These are phyloP conservation scores for Ostreobium quekettii DNA, from an alignment of 139 green algal species.

Conservation along the genomic window DNA sequence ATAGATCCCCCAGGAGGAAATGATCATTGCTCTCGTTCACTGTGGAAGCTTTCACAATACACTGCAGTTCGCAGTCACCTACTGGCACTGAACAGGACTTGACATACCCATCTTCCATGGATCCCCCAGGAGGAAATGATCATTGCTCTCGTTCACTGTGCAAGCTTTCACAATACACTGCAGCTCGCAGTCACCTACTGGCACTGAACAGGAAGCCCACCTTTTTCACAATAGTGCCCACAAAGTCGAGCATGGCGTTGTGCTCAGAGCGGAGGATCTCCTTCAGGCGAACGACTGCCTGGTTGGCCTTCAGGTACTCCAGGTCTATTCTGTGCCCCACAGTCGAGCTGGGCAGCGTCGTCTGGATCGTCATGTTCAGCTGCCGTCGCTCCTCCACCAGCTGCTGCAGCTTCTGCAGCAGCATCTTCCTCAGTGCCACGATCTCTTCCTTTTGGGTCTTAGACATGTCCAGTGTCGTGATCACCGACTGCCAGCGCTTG, in stretches of 20 bases:
- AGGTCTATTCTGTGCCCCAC: background rate
- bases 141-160: no score
- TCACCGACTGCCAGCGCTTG: background rate
- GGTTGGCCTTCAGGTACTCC: slow-evolving; percentile 8
- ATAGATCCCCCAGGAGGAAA: no score
- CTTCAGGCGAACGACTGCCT: background rate
- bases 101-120: no score
- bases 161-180: no score
- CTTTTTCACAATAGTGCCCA: background rate
- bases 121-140: no score
- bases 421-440: slow-evolving; percentile 3
- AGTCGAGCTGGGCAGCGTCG: background rate
- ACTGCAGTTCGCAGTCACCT: no score
- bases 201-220: no score
- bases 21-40: no score
- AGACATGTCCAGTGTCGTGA: background rate
- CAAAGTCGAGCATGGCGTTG: slow-evolving; percentile 1
- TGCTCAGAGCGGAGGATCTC: slow-evolving; percentile 8
- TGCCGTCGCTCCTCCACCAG: slow-evolving; percentile 12
- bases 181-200: no score
- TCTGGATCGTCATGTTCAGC: slow-evolving; percentile 5
- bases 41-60: no score
- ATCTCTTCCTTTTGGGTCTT: slow-evolving; percentile 8
- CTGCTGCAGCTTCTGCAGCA: slow-evolving; percentile 4
- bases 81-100: no score